Conservation (phyloP, 2,329 filamentous ascomycete genomes). For the Aspergillus sergii region DNA sequence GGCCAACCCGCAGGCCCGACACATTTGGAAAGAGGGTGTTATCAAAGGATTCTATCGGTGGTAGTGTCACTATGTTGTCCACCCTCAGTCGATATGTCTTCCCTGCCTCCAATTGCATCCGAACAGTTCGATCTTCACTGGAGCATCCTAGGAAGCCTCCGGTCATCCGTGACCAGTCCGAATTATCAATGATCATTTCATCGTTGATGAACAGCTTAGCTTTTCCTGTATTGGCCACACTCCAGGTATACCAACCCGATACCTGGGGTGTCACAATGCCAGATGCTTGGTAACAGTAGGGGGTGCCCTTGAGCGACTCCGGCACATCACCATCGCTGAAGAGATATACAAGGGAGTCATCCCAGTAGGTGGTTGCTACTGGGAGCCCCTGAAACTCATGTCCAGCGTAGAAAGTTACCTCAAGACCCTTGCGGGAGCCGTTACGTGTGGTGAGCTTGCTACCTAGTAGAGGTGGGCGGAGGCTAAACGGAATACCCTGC, state of each 20-base stretch:
- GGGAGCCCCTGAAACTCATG: background rate
- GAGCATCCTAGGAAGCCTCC: constrained; percentile 7
- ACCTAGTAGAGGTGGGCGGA: background rate
- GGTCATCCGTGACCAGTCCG: background rate
- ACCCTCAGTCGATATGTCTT: background rate
- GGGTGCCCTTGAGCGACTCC: background rate
- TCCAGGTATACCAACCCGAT: constrained; percentile 7
- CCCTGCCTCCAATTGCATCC: background rate
- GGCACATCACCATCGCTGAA: constrained; percentile 11
- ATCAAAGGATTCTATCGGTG: constrained; percentile 1
- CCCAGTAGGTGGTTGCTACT: constrained; percentile 3
- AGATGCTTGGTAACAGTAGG: constrained; percentile 7
- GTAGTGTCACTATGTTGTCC: constrained; percentile 3
- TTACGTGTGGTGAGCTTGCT: background rate
- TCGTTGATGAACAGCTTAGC: constrained; percentile 1
- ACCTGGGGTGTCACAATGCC: constrained; percentile 4
- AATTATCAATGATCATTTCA: constrained; percentile 3
- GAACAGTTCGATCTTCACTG: background rate
- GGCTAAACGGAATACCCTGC: background rate
- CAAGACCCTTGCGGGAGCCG: background rate
- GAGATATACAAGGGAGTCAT: constrained; percentile 6
- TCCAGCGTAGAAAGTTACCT: background rate
- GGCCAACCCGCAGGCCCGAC: constrained; percentile 1
- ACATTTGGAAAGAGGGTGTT: constrained; percentile 3
- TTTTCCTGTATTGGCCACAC: constrained; percentile 6